phyloP scores from a whole-genome alignment of 306 rosid genomes.

The Arachis stenosperma region DNA sequence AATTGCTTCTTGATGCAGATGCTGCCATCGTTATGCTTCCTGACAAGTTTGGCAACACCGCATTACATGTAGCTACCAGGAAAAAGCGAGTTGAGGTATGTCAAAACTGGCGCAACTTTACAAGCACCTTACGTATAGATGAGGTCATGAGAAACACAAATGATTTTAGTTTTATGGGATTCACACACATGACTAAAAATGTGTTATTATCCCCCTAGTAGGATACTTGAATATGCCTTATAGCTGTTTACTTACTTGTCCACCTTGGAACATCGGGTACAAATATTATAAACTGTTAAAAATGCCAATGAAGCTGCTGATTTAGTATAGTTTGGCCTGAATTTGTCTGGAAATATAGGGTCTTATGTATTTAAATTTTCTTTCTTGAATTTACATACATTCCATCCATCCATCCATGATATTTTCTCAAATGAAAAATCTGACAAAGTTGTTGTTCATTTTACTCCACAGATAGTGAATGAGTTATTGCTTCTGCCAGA shows the following conservation, averaged over 20 bases:
- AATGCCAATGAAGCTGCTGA: conserved; percentile 7
- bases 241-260: neutral
- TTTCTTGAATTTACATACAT: neutral
- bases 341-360: neutral
- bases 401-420: conserved; percentile 2
- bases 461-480: conserved; percentile 76
- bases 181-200: conserved; percentile 7
- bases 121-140: neutral
- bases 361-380: neutral
- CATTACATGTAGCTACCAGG: conserved; percentile 94
- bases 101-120: conserved; percentile 21
- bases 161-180: neutral
- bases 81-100: conserved; percentile 95
- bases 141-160: conserved; percentile 17
- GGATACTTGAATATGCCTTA: neutral
- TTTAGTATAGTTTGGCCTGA: neutral
- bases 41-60: conserved; percentile 91
- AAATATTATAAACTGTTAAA: neutral
- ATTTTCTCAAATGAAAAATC: conserved; percentile 15
- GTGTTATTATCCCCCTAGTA: neutral
- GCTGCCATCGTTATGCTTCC: conserved; percentile 99
- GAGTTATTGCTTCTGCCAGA: conserved; percentile 83
- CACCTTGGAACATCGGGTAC: neutral
- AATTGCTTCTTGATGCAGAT: conserved; percentile 88
- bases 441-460: conserved; percentile 35